phyloP scores from a whole-genome alignment of 148 eudicot species.

The Arctostaphylos glauca region DNA sequence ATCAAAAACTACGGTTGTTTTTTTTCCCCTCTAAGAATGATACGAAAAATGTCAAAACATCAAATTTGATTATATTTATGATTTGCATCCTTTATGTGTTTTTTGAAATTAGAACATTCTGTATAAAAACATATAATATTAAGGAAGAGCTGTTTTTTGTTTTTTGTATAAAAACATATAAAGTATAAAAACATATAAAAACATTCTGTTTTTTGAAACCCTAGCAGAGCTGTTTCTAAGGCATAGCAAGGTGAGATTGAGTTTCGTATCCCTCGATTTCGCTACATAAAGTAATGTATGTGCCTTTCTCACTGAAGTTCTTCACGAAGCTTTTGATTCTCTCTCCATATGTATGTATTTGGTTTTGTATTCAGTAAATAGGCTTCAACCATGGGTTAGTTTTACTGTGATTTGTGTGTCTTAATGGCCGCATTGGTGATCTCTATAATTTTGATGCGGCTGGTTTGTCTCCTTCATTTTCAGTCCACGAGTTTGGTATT shows the following conservation, averaged over 20 bases:
- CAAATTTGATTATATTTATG: too few relatives aligned
- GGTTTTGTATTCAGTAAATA: neutral
- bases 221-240: neutral
- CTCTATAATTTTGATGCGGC: neutral
- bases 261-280: neutral
- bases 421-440: neutral
- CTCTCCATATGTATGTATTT: neutral
- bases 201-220: neutral
- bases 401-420: neutral
- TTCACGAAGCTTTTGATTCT: neutral
- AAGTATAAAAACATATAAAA: too few relatives aligned
- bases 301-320: neutral
- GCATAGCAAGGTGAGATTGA: constrained; percentile 12
- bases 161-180: too few relatives aligned
- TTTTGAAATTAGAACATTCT: too few relatives aligned
- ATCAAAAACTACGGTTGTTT: too few relatives aligned
- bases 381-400: neutral
- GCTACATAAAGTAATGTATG: too few relatives aligned
- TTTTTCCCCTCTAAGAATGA: too few relatives aligned
- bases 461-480: neutral
- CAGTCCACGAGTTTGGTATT: neutral
- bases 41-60: too few relatives aligned
- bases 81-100: too few relatives aligned
- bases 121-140: too few relatives aligned
- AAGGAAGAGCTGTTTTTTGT: too few relatives aligned